Evolutionary conservation across 345 rosid genomes (phyloP), one percentile per base, ranked within the genome.

Genomic region (Bruguiera gymnorhiza): DNA sequence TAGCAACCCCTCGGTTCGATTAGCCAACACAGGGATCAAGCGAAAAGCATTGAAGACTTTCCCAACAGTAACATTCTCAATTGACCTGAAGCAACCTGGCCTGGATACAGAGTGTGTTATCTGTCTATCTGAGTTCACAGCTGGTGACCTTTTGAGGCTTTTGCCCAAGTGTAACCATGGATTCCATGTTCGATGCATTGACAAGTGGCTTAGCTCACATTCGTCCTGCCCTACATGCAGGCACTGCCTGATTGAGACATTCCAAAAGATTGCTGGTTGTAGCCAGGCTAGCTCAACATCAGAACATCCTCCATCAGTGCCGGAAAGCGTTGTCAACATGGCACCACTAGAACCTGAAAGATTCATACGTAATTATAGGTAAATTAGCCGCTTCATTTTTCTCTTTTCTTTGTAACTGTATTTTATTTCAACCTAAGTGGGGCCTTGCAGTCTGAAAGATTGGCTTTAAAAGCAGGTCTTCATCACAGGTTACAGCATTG

Each of bases 161-260:
- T 83, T 89, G 36, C 96, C 92, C 1, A 84, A 83, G 57, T 88
- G 91, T 75, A 81, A 83, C 83, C 94, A 89, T 31, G 88, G 91
- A 1, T 89, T 87, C 70, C 95, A 89, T 56, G 86, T 85, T 27
- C 64, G 66, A 10, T 89, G 95, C 62, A 84, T 87, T 24, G 92
- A 87, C 67, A 79, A 76, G 70, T 89, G 96, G 90, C 92, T 89
- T 32, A 71, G 76, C 65, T 84, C 85, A 10, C 84, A 87, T 73
- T 76, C 87, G 30, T 86, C 92, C 19, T 89, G 96, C 73, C 96
- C 90, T 0, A 87, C 79, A 8, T 89, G 96, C 50, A 79, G 96
- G 74, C 78, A 83, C 81, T 89, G 96, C 78, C 86, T 90, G 61
- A 76, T 86, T 13, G 88, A 84, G 68, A 89, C 92, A 4, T 89